Percentiles rank a stretch among this genome's conserved stretches.
These are phyloP conservation scores for Saccharata proteae DNA, from an alignment of 2,329 filamentous ascomycete genomes.

Conservation along the genomic window DNA sequence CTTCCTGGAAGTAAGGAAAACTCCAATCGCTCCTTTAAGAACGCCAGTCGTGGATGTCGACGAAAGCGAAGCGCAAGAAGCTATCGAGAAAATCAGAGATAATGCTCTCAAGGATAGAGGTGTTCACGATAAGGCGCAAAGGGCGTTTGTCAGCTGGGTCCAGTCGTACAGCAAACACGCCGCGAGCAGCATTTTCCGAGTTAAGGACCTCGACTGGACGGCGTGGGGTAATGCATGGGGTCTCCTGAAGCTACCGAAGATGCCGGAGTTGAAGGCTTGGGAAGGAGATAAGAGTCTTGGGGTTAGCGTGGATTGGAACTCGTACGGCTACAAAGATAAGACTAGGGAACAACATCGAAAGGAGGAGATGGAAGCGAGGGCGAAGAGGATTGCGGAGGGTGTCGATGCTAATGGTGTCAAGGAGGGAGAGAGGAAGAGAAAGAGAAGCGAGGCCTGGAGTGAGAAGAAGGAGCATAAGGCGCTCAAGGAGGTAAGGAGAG, in stretches of 20 bases:
- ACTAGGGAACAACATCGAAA: constrained; percentile 29
- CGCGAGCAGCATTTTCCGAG: constrained; percentile 79
- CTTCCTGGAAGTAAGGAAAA: constrained; percentile 78
- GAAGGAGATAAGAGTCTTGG: constrained; percentile 32
- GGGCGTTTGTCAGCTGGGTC: constrained; percentile 87
- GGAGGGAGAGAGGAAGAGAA: constrained; percentile 11
- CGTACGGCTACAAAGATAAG: constrained; percentile 33
- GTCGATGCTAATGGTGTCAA: constrained; percentile 1
- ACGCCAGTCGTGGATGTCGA: constrained; percentile 46
- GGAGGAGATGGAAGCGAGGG: constrained; percentile 23
- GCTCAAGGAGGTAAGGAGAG: constrained; percentile 19
- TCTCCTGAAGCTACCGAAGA: constrained; percentile 73
- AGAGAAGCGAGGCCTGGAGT: constrained; percentile 22
- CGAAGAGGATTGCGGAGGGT: constrained; percentile 17
- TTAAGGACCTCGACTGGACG: constrained; percentile 72
- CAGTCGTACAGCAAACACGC: constrained; percentile 85
- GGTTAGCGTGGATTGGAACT: constrained; percentile 27
- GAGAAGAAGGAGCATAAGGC: constrained; percentile 23
- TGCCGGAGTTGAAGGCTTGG: constrained; percentile 61
- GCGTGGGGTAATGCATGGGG: constrained; percentile 77
- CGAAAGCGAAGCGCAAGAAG: constrained; percentile 46
- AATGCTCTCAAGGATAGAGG: constrained; percentile 49
- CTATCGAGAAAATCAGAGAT: constrained; percentile 49
- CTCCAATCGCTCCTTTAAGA: constrained; percentile 57
- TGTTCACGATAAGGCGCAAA: constrained; percentile 77